Evolutionary conservation across 345 rosid species (phyloP), one percentile per base, ranked within the genome.

Genomic region (Citrus inodora): DNA sequence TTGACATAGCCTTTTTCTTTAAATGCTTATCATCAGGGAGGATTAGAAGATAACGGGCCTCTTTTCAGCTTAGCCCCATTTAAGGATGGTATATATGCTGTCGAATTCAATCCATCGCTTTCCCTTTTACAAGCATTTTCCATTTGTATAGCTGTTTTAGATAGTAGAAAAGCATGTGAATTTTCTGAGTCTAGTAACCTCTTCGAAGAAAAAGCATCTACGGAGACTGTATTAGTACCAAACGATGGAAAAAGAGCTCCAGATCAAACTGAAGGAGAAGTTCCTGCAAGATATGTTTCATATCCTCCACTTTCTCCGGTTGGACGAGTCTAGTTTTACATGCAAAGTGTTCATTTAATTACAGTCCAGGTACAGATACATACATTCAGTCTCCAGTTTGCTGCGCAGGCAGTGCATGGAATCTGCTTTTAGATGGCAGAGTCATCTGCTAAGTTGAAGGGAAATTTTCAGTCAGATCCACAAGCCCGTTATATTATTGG

Each of bases 51-150:
- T n/a, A 86, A 81, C 58, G 86, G 76, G 60, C 95, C 90, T 32
- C 87, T 85, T 80, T 91, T 93, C 85, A 86, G 87, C 69, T 82
- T 96, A 76, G 79, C 91, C 19, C 89, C 92, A 2, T 91, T 87
- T 85, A 88, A 88, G 88, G 99, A 91, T 38, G 91, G 89, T 51
- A 89, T 92, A 58, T 92, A 87, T 84, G 89, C 98, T 0, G 93
- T 96, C n/a, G 92, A 96, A 85, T 96, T 92, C 86, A 87, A 80
- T 72, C 81, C 99, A 48, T 81, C 92, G 4, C 86, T 94, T 79
- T 82, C 95, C 7, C 85, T 81, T 78, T 59, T 96, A 82, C 98
- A 94, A 88, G 95, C 99, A 73, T 96, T 96, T 82, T 86, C 98
- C 38, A 83, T 89, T 37, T 90, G 97, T 83, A 84, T 94, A 81